Percentiles rank a stretch among this genome's conserved stretches.
These are phyloP conservation scores for Melaleuca quinquenervia DNA, from an alignment of 345 rosid genomes.

Conservation along the genomic window DNA sequence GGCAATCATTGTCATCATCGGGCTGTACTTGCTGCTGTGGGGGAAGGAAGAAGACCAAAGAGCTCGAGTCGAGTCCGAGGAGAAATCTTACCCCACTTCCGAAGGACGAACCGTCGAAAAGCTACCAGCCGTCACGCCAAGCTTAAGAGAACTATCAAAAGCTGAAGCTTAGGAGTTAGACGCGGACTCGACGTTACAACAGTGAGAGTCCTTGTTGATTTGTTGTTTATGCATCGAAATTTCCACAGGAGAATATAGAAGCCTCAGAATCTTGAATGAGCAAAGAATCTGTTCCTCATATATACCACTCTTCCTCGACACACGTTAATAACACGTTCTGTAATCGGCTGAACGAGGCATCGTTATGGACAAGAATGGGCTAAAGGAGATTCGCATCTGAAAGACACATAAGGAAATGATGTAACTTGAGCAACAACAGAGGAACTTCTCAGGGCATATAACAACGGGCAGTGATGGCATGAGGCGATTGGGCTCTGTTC, in stretches of 20 bases:
- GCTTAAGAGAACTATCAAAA: neutral
- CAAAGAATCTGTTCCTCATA: neutral
- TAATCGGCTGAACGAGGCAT: neutral
- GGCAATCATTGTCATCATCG: constrained; percentile 32
- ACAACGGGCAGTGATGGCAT: neutral
- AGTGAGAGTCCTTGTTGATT: neutral
- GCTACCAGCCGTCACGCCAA: neutral
- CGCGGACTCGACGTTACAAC: neutral
- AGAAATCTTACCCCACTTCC: neutral
- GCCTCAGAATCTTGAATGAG: neutral
- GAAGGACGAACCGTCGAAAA: constrained; percentile 2
- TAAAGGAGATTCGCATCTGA: neutral
- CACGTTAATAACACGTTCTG: neutral
- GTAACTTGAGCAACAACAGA: neutral
- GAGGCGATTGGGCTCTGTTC: neutral
- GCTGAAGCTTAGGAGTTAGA: neutral
- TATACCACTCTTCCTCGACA: neutral
- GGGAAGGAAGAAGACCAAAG: constrained; percentile 44
- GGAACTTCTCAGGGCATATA: neutral
- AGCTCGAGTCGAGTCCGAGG: constrained; percentile 2
- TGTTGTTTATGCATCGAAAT: neutral
- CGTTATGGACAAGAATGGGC: neutral
- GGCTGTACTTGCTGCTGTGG: constrained; percentile 55
- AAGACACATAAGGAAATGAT: neutral
- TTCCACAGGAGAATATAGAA: neutral